These are phyloP conservation scores for Bjerkandera adusta DNA, from an alignment of 1,284 basidiomycete genomes.

Conservation along the genomic window DNA sequence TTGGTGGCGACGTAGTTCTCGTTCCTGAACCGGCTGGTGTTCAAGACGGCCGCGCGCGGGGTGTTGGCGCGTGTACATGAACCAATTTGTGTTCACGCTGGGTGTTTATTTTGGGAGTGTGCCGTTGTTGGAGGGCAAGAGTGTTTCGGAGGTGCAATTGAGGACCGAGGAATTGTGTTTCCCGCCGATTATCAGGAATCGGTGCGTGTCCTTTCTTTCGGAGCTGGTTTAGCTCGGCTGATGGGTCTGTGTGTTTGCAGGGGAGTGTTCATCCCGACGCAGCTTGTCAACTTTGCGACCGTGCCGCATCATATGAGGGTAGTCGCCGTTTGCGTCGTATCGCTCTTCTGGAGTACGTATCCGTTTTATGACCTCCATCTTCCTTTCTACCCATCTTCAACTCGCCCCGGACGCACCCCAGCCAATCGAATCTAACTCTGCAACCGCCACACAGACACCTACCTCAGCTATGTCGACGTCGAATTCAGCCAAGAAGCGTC, in stretches of 20 bases:
- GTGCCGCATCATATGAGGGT: conserved; percentile 83
- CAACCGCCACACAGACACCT: conserved; percentile 38
- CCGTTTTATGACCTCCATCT: too few species aligned
- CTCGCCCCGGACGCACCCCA: conserved; percentile 7
- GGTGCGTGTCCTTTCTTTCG: conserved; percentile 41
- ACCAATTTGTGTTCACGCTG: conserved; percentile 72
- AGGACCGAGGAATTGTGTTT: conserved; percentile 57
- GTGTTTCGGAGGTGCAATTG: conserved; percentile 47
- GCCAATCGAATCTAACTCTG: conserved; percentile 24
- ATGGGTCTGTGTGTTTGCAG: conserved; percentile 39
- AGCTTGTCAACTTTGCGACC: conserved; percentile 79
- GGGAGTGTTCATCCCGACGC: conserved; percentile 79
- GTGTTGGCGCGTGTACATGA: conserved; percentile 66
- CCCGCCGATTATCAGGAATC: conserved; percentile 71
- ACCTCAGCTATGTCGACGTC: too few species aligned
- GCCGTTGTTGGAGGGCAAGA: conserved; percentile 72
- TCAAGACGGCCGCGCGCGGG: conserved; percentile 53
- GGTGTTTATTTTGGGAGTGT: conserved; percentile 77
- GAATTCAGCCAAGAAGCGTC: too few species aligned
- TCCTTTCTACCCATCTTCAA: too few species aligned
- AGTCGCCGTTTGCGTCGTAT: conserved; percentile 73
- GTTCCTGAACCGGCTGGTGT: conserved; percentile 61
- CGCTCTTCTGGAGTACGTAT: conserved; percentile 84
- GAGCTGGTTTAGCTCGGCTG: background rate
- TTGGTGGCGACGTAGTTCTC: conserved; percentile 71